Base-by-base conservation (phyloP, 1,139 yeast genomes). In the Geotrichum macrosporum region DNA sequence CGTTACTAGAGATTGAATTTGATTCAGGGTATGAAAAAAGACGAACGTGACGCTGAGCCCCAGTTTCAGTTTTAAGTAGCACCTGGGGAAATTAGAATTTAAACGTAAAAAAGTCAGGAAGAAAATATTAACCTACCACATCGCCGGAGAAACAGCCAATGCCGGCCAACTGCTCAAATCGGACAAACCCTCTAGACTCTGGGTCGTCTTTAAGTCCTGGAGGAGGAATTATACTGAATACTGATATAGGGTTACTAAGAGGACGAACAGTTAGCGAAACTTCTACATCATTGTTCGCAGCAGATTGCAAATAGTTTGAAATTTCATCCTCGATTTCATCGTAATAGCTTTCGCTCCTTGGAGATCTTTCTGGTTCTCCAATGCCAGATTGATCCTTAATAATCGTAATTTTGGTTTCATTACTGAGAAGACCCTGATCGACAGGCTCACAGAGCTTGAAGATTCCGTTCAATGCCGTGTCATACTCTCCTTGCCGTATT, bases 121-220 rank as follows among this genome's bases (percentile, higher is more conserved):
- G 10, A 13, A 63, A 53, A 77, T 20, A 22, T 9, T 10, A 46
- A 31, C 68, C 62, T 4, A 79, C 80, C 39, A 76, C 63, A 60
- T 84, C 94, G 3, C 95, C 94, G 52, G 82, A 78, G 54, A 82
- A 78, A 19, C 78, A 75, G 3, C 84, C 83, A 20, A 84, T 58
- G 41, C 67, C 71, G 15, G 77, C 72, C 40, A 85, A 68, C 44
- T 75, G 81, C 12, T 69, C 65, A 1, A 79, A 68, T 33, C 74
- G 71, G 15, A 81, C 67, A 56, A 76, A 82, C 0, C 72, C 84
- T 52, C 75, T 71, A 21, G 77, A 63, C 53, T 68, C 77, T 56
- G 69, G 51, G 51, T 72, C 77, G 35, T 68, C 72, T 6, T 51
- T 52, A 5, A 55, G 53, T 5, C 45, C 53, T 1, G 68, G 64